phyloP scores from a whole-genome alignment of 148 eudicot species.

The Nepenthes gracilis region DNA sequence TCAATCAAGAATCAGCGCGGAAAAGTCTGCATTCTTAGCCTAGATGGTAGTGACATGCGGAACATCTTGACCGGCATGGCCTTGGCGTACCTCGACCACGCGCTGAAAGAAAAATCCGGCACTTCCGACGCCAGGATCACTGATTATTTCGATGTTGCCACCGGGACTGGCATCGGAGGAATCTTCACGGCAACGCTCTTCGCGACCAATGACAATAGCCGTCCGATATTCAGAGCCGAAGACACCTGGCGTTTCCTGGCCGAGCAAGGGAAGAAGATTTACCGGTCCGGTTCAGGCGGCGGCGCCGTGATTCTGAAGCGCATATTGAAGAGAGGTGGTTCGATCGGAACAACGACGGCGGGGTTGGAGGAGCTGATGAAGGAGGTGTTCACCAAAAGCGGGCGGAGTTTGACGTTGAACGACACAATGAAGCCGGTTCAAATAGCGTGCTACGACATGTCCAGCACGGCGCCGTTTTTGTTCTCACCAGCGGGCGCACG shows the following conservation, averaged over 20 bases:
- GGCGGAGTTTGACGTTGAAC: conserved; percentile 45
- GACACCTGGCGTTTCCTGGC: conserved; percentile 82
- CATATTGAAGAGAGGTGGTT: conserved; percentile 14
- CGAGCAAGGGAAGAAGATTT: conserved; percentile 49
- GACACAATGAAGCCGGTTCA: conserved; percentile 81
- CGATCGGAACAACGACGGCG: conserved; percentile 10
- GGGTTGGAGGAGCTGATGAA: conserved; percentile 49
- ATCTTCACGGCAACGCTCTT: conserved; percentile 80
- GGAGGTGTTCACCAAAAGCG: conserved; percentile 28
- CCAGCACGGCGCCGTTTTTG: conserved; percentile 69
- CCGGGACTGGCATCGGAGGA: conserved; percentile 78
- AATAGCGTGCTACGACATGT: conserved; percentile 74
- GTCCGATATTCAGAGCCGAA: conserved; percentile 62
- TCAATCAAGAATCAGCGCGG: conserved; percentile 69
- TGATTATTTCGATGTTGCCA: conserved; percentile 77
- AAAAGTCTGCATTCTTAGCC: conserved; percentile 60
- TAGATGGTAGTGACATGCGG: conserved; percentile 85
- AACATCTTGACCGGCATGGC: conserved; percentile 68
- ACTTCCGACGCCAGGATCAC: conserved; percentile 66
- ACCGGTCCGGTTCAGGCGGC: conserved; percentile 17
- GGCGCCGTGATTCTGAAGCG: conserved; percentile 9
- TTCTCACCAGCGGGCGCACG: conserved; percentile 80
- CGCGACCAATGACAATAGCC: conserved; percentile 32
- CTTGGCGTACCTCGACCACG: conserved; percentile 51
- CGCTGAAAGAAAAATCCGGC: conserved; percentile 54